Evolutionary conservation across 331 rosid genomes (phyloP).

Genomic region (Pyrus hybrid): DNA sequence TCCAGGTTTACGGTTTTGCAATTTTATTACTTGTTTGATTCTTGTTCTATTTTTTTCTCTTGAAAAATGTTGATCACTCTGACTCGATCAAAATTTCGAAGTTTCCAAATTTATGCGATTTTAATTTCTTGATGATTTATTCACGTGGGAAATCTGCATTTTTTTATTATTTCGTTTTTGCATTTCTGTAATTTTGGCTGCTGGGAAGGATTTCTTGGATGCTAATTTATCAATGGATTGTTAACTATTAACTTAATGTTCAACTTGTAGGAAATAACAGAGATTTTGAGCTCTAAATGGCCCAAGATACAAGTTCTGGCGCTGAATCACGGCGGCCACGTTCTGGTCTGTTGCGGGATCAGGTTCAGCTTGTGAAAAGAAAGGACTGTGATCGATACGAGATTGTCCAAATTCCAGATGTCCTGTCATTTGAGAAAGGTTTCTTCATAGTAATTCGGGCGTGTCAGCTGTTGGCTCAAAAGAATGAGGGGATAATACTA

Average conservation of each 20-base stretch:
- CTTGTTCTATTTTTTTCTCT: no score
- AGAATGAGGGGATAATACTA: no score
- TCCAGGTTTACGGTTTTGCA: not conserved
- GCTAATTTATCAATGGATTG: not conserved
- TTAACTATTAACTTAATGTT: not conserved
- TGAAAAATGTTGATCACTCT: no score
- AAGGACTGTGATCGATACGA: no score
- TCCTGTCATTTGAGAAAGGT: no score
- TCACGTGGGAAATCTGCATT: no score
- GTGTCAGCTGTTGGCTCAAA: no score
- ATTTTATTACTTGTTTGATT: not conserved
- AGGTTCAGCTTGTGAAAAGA: constrained; percentile 70
- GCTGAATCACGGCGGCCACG: constrained; percentile 70
- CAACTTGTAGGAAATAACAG: not conserved
- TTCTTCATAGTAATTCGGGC: no score
- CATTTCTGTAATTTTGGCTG: not conserved
- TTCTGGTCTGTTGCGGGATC: constrained; percentile 74
- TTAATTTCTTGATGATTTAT: no score
- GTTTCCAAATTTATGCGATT: no score
- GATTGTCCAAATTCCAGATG: no score
- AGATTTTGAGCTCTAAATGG: constrained; percentile 36
- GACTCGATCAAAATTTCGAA: not conserved
- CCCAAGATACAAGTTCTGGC: constrained; percentile 47
- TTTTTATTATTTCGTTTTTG: not conserved
- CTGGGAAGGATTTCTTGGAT: not conserved